Conservation (phyloP, 768 basidiomycete species). For the Rossbeevera mucosa region DNA sequence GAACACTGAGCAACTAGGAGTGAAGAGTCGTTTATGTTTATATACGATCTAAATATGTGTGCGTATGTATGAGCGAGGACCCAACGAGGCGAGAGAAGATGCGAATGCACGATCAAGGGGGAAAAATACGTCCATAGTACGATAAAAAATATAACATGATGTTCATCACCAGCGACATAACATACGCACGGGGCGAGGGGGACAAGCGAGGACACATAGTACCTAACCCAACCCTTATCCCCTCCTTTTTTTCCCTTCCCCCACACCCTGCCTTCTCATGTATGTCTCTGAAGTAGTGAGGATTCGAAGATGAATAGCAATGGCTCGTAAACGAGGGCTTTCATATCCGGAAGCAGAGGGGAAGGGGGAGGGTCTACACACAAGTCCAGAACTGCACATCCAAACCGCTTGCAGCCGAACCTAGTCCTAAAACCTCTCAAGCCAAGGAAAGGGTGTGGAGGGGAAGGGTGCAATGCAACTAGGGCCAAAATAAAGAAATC, state of each 20-base stretch:
- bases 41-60: conserved; percentile 15
- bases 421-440: conserved; percentile 8
- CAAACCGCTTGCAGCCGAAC: conserved; percentile 8
- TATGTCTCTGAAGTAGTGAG: conserved; percentile 5
- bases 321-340: conserved; percentile 16
- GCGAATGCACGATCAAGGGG: conserved; percentile 6
- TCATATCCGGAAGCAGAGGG: conserved; percentile 5
- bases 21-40: conserved; percentile 4
- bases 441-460: background rate
- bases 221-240: conserved; percentile 1
- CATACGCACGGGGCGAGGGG: conserved; percentile 3
- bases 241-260: background rate
- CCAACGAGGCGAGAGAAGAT: background rate
- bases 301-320: conserved; percentile 8
- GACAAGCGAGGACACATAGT: background rate
- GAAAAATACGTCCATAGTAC: background rate
- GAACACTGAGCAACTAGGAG: conserved; percentile 4
- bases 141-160: conserved; percentile 1
- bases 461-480: background rate
- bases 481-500: conserved; percentile 6
- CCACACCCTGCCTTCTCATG: background rate
- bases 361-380: background rate
- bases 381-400: conserved; percentile 12
- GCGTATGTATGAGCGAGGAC: conserved; percentile 1
- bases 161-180: background rate